phyloP scores from a whole-genome alignment of 2,329 filamentous ascomycete species.

The Lomentospora prolificans region DNA sequence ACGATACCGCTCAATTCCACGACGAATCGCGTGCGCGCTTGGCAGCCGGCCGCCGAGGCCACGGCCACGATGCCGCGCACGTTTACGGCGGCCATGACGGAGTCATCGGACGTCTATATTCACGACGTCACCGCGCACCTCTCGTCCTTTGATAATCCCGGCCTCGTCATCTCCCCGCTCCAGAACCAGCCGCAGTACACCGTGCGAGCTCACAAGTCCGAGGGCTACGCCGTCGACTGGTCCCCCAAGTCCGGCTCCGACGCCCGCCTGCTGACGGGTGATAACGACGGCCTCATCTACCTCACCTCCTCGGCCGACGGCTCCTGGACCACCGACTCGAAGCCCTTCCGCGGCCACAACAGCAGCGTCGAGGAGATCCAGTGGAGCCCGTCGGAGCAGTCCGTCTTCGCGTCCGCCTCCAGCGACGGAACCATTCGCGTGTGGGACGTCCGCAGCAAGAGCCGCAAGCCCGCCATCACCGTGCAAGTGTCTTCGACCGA shows the following conservation, averaged over 20 bases:
- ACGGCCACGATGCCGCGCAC: slow-evolving; percentile 57
- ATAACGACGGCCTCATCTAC: slow-evolving; percentile 85
- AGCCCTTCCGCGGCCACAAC: slow-evolving; percentile 74
- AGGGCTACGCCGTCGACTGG: slow-evolving; percentile 98
- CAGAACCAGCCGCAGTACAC: slow-evolving; percentile 85
- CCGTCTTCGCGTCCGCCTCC: slow-evolving; percentile 89
- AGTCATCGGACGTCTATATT: slow-evolving; percentile 79
- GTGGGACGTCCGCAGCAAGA: slow-evolving; percentile 91
- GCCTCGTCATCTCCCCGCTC: slow-evolving; percentile 65
- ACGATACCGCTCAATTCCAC: slow-evolving; percentile 77
- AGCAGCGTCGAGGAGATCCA: slow-evolving; percentile 89
- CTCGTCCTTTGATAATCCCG: slow-evolving; percentile 80
- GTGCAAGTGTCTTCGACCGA: slow-evolving; percentile 77
- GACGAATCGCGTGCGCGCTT: slow-evolving; percentile 85
- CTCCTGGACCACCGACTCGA: slow-evolving; percentile 78
- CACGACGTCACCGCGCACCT: slow-evolving; percentile 91
- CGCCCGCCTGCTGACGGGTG: slow-evolving; percentile 80
- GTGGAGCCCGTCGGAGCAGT: slow-evolving; percentile 88
- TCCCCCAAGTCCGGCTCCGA: slow-evolving; percentile 48
- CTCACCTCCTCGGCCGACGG: slow-evolving; percentile 77
- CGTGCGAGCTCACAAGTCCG: slow-evolving; percentile 80
- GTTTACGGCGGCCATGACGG: slow-evolving; percentile 83
- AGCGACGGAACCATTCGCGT: slow-evolving; percentile 91
- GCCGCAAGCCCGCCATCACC: slow-evolving; percentile 74
- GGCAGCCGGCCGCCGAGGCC: slow-evolving; percentile 60